phyloP scores from a whole-genome alignment of 768 basidiomycete genomes.

The Pluteus cervinus region DNA sequence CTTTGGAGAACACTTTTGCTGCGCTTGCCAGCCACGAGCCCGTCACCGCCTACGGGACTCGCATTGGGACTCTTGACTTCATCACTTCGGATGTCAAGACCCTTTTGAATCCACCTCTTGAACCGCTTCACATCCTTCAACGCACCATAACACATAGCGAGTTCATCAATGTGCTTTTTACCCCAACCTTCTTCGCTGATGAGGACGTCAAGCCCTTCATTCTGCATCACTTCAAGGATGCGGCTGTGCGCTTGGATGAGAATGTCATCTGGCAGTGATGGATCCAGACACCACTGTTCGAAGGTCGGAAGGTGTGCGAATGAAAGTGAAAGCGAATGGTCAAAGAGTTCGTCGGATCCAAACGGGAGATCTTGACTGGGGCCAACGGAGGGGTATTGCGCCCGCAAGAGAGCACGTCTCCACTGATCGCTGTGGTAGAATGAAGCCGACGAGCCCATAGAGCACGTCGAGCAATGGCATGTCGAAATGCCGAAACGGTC shows the following conservation, averaged over 20 bases:
- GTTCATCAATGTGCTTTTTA: slow-evolving; percentile 26
- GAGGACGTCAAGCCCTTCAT: slow-evolving; percentile 27
- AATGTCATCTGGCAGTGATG: slow-evolving; percentile 15
- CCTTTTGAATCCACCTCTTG: slow-evolving; percentile 23
- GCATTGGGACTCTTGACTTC: too few relatives aligned
- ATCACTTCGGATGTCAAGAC: too few relatives aligned
- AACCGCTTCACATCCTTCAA: slow-evolving; percentile 30
- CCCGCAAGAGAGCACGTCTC: slow-evolving; percentile 20
- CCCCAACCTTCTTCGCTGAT: slow-evolving; percentile 1
- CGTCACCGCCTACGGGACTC: too few relatives aligned
- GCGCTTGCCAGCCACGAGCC: too few relatives aligned
- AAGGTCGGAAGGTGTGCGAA: slow-evolving; percentile 18
- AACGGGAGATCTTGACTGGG: neutral
- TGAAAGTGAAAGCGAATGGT: too few relatives aligned
- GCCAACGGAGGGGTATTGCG: slow-evolving; percentile 10
- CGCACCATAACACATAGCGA: slow-evolving; percentile 37
- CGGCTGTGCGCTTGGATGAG: slow-evolving; percentile 26
- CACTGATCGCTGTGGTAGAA: slow-evolving; percentile 21
- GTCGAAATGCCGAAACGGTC: slow-evolving; percentile 23
- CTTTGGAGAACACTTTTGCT: slow-evolving; percentile 21
- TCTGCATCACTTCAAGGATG: slow-evolving; percentile 23
- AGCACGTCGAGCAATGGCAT: slow-evolving; percentile 25
- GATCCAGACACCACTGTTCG: slow-evolving; percentile 27
- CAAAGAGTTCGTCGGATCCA: too few relatives aligned
- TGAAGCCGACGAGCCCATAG: slow-evolving; percentile 7